Conservation (phyloP, 1,284 basidiomycete species). For the Heterobasidion parviporum region DNA sequence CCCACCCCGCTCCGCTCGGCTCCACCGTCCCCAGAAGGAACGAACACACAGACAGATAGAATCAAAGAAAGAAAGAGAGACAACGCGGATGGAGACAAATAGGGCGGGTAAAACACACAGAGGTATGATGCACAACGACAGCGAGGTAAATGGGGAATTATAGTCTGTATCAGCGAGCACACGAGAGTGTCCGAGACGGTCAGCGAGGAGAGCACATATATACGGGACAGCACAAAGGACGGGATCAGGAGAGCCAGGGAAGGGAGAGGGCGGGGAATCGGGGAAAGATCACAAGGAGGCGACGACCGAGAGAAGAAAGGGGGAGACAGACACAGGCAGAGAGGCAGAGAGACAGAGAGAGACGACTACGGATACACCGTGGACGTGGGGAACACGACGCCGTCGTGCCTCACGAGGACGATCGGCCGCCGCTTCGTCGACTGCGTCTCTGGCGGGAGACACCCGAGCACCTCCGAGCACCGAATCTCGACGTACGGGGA, state of each 20-base stretch:
- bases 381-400: slow-evolving; percentile 87
- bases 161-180: no score
- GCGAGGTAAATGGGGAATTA: no score
- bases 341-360: background rate
- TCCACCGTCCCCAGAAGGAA: no score
- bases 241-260: background rate
- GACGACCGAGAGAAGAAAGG: background rate
- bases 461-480: slow-evolving; percentile 82
- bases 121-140: no score
- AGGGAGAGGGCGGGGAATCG: background rate
- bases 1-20: no score
- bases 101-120: no score
- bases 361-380: slow-evolving; percentile 62
- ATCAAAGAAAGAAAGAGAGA: no score
- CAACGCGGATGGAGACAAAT: no score
- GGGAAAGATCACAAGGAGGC: background rate
- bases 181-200: no score
- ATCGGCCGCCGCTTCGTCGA: slow-evolving; percentile 67
- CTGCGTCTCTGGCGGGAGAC: slow-evolving; percentile 61
- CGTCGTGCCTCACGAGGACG: slow-evolving; percentile 81
- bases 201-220: no score
- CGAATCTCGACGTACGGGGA: slow-evolving; percentile 83
- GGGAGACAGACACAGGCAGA: background rate
- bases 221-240: background rate
- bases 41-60: no score